A percentile compares a stretch with the other conserved stretches of the same genome.
phyloP scores from a whole-genome alignment of 345 rosid genomes.

The Syzygium aromaticum region DNA sequence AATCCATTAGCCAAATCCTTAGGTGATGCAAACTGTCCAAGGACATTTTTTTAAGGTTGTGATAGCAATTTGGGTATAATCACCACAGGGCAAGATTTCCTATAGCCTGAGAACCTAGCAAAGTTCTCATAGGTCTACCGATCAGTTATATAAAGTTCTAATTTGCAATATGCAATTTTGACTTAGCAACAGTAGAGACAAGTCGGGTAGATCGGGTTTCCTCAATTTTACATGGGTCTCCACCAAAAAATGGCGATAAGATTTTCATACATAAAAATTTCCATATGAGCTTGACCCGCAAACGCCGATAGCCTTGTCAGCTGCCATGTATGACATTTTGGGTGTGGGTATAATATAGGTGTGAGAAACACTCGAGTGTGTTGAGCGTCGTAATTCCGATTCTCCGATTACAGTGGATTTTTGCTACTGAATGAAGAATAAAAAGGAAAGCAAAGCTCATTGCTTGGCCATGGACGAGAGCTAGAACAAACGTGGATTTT shows the following conservation, averaged over 20 bases:
- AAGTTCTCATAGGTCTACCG: not conserved
- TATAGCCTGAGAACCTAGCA: not conserved
- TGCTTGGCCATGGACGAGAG: no score
- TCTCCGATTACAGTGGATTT: no score
- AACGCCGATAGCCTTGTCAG: not conserved
- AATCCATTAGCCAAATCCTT: no score
- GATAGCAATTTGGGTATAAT: not conserved
- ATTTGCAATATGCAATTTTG: not conserved
- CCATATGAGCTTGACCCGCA: not conserved
- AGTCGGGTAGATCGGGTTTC: not conserved
- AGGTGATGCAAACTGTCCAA: no score
- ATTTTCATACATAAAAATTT: not conserved
- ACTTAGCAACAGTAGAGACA: not conserved
- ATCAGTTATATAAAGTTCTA: not conserved
- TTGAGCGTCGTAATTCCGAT: no score
- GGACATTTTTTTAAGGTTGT: no score
- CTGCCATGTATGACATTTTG: not conserved
- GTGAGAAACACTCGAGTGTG: no score
- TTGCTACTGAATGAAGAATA: no score
- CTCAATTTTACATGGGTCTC: not conserved
- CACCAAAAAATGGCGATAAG: not conserved
- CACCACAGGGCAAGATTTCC: not conserved
- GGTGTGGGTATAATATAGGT: no score
- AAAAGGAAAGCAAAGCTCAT: no score
- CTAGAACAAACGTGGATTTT: no score